Percentiles rank a stretch among this genome's conserved stretches.
Conservation (phyloP, 148 eudicot species). For the Vaccinium corymbosum region DNA sequence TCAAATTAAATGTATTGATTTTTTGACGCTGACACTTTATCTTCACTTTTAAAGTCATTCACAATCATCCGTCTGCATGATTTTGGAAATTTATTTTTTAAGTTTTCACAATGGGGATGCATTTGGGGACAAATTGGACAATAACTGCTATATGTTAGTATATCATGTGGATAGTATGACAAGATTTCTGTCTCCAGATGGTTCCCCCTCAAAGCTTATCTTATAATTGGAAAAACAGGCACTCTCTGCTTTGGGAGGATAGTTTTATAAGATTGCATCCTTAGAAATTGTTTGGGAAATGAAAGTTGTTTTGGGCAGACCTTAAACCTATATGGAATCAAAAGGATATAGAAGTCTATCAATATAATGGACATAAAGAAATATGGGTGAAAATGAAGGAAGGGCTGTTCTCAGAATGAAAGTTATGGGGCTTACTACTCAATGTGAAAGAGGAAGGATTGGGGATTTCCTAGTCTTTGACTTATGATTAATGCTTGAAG, state of each 20-base stretch:
- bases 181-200: background rate
- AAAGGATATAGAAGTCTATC: background rate
- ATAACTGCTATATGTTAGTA: background rate
- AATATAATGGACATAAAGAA: background rate
- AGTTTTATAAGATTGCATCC: background rate
- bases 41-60: background rate
- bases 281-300: background rate
- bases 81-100: background rate
- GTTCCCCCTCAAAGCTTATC: background rate
- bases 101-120: background rate
- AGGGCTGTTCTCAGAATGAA: background rate
- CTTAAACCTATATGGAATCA: background rate
- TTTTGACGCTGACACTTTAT: background rate
- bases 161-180: background rate
- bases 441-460: constrained; percentile 4
- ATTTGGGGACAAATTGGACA: background rate
- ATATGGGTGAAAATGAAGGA: background rate
- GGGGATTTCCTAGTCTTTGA: background rate
- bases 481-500: background rate
- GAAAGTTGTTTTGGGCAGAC: background rate
- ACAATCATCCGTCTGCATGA: background rate
- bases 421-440: background rate
- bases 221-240: background rate
- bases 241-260: background rate
- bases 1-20: background rate